Evolutionary conservation across 108 stramenopile species (phyloP), one percentile per base, ranked within the genome.

Genomic region (Skeletonema tropicum): DNA sequence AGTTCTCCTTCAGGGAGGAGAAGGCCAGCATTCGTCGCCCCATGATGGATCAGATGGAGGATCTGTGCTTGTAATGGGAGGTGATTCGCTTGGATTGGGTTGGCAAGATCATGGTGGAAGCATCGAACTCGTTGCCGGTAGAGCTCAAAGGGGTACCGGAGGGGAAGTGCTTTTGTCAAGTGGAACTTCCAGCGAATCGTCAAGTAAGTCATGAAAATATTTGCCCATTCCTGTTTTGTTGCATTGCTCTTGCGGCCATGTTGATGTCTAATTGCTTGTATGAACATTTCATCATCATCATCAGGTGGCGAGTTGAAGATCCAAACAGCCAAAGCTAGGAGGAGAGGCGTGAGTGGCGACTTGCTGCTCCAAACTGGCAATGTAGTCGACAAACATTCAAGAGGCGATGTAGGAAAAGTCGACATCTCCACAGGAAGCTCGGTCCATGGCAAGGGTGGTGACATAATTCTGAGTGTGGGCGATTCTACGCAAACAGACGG

Each of bases 291-390:
- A 55, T 45, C 3, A n/a, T 31, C 57, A 55, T 45, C 3, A n/a
- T 48, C 19, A 66, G 66, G 66, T 25, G 67, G 67, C 52, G 23
- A 32, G 10, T 13, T 49, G 26, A 33, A 30, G 42, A 49, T 68
- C 23, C 33, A 32, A 48, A 32, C 67, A 31, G 42, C 31, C 29
- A 29, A 68, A 14, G 67, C 67, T 49, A 29, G 67, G 30, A 33
- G 9, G 26, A 33, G 45, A 57, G 67, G 67, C 9, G 67, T 49
- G 45, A 48, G 45, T 29, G 67, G 67, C 6, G 67, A 52, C 26
- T n/a, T 68, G 52, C 33, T 32, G 12, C 33, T 68, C 29, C 32
- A 32, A 23, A 68, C 67, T 49, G 76, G 76, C 19, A 69, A 77
- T 60, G 64, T 66, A 15, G 39, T 23, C 23, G 46, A 68, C 15